These are phyloP conservation scores for Fraxinus platypoda DNA, from an alignment of 305 asterid species.

Conservation along the genomic window DNA sequence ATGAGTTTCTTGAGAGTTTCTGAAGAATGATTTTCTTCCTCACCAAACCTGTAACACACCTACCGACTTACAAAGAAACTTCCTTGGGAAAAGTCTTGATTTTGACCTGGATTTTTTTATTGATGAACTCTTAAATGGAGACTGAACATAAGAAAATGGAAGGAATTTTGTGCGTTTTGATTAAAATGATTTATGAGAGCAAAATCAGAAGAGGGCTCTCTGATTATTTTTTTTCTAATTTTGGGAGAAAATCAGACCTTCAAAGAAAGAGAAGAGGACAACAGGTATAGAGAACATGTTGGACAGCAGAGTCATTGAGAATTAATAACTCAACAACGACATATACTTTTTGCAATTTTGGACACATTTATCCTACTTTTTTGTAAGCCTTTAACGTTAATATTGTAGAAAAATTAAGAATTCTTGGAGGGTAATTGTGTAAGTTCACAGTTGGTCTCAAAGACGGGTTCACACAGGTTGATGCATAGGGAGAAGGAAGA, in stretches of 20 bases:
- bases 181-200: not conserved
- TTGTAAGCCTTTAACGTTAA: not conserved
- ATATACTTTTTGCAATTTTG: not conserved
- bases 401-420: not conserved
- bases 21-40: not conserved
- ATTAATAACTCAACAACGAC: not conserved
- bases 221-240: not conserved
- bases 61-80: not conserved
- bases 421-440: not conserved
- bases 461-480: not conserved
- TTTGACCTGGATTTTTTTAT: not conserved
- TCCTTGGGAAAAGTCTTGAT: not conserved
- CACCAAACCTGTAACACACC: slow-evolving; percentile 2
- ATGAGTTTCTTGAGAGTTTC: not conserved
- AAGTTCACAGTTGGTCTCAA: not conserved
- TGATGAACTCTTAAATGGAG: slow-evolving; percentile 4
- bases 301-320: not conserved
- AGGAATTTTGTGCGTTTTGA: not conserved
- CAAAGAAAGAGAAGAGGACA: not conserved
- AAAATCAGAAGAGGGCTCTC: not conserved
- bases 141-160: not conserved
- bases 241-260: not conserved
- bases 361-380: not conserved
- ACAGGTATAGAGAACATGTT: not conserved
- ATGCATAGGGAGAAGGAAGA: not conserved